A percentile compares a stretch with the other conserved stretches of the same genome.
Evolutionary conservation across 371 early-diverging fungal genomes (phyloP).

Genomic region (Zancudomyces culisetae): DNA sequence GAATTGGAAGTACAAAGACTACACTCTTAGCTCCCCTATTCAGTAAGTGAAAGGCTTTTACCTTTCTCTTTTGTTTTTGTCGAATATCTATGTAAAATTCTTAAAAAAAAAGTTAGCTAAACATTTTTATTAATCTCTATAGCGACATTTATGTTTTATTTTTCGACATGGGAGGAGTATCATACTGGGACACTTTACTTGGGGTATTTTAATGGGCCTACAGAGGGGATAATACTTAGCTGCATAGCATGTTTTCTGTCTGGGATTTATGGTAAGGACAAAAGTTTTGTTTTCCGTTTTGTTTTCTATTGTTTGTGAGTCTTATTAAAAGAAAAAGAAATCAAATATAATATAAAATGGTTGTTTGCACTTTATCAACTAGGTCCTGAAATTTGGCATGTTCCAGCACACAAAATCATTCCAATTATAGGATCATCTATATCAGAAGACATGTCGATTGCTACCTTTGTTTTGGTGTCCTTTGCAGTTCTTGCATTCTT

Average conservation of each 20-base stretch:
- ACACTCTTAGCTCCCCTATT: conserved; percentile 38
- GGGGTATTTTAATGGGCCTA: conserved; percentile 85
- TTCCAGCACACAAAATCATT: conserved; percentile 11
- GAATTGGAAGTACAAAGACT: conserved; percentile 51
- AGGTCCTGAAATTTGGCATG: conserved; percentile 22
- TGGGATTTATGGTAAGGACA: conserved; percentile 32
- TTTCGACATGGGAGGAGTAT: conserved; percentile 90
- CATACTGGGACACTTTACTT: conserved; percentile 83
- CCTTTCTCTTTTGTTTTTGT: no score
- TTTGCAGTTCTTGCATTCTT: conserved; percentile 27
- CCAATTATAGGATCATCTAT: conserved; percentile 20
- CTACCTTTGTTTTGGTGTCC: conserved; percentile 34
- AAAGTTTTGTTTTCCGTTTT: no score
- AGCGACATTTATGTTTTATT: conserved; percentile 61
- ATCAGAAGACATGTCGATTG: conserved; percentile 28
- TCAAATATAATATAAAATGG: neutral
- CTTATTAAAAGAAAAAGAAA: neutral
- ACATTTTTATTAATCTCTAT: no score
- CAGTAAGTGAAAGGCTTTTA: no score
- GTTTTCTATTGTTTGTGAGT: conserved; percentile 24
- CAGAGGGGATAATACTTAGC: conserved; percentile 76
- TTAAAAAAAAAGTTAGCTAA: no score
- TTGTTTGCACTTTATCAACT: neutral
- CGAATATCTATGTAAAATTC: no score
- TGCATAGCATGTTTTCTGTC: conserved; percentile 48